Percentiles rank a stretch among this genome's conserved stretches.
Evolutionary conservation across 1,284 basidiomycete genomes (phyloP).

Genomic region (Melampsora larici-populina): DNA sequence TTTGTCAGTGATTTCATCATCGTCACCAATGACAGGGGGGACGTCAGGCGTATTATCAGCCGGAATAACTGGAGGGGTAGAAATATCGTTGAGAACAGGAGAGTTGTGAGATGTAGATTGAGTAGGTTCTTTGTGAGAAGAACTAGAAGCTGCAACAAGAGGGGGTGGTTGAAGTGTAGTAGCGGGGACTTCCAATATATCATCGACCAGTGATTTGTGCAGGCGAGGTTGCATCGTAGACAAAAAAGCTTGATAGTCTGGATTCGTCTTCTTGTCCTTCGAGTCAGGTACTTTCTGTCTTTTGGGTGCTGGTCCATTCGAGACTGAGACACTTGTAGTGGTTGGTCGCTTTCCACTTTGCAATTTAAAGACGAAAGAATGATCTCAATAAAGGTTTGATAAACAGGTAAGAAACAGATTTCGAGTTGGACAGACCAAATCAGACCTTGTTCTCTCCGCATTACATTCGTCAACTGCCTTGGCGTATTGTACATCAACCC

Average conservation of each 20-base stretch:
- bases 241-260: slow-evolving; percentile 23
- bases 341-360: background rate
- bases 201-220: slow-evolving; percentile 26
- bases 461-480: slow-evolving; percentile 18
- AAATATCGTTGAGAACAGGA: background rate
- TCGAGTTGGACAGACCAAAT: background rate
- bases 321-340: background rate
- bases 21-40: slow-evolving; percentile 41
- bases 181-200: slow-evolving; percentile 9
- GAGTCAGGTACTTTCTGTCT: background rate
- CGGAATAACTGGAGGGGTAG: background rate
- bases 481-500: slow-evolving; percentile 56
- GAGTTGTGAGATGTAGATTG: background rate
- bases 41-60: background rate
- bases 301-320: background rate
- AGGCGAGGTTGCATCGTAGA: slow-evolving; percentile 19
- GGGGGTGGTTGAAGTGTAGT: slow-evolving; percentile 39
- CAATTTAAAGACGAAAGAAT: background rate
- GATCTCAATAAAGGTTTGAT: background rate
- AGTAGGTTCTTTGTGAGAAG: slow-evolving; percentile 10
- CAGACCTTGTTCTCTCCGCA: background rate
- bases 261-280: background rate
- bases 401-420: background rate
- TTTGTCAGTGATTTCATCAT: slow-evolving; percentile 50
- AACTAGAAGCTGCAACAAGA: background rate